Base-by-base conservation (phyloP, 371 early-diverging fungal species). In the Mortierella sp. region DNA sequence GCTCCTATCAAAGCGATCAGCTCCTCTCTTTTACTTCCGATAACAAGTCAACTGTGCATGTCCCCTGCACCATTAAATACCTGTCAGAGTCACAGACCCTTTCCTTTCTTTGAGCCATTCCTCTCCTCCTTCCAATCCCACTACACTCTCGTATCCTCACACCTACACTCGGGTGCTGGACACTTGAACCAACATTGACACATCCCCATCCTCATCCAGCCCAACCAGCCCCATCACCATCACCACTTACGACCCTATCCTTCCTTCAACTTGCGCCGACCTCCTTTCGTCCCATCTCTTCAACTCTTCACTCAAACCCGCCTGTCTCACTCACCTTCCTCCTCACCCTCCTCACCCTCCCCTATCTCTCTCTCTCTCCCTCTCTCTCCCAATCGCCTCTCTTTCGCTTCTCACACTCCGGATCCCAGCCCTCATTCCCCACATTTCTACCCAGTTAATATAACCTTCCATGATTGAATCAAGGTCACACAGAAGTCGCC, bases 401-500 rank as follows among this genome's bases (percentile, higher is more conserved):
- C 57, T 19, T 48, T 37, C 54, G 0, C 34, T 25, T 39, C 24
- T 17, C 34, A 7, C 34, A 34, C 16, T 49, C 17, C 29, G 2
- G 8, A 16, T 34, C 31, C 40, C 41, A 34, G 37, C 41, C 17
- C 40, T 37, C 17, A 16, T 34, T 41, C 21, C 22, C 27, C 25
- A 39, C 46, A 8, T 22, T 45, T 31, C 29, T 21, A 17, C 56
- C 2, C 21, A 29, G 22, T 21, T 61, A 57, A 45, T 49, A 54
- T 37, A 55, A 54, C 47, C 34, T 7, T 24, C 51, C 31, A 73
- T 73, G 74, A 29, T 63, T 41, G 61, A 67, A 67, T 60, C 60
- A 48, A 67, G 63, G 63, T 73, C 74, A 41, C 63, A 73, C 74
- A 73, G 74, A 43, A 51, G 45, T 27, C 55, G 51, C 31, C 74